These are phyloP conservation scores for Pilaira anomala DNA, from an alignment of 192 early-diverging fungal genomes.

Conservation along the genomic window DNA sequence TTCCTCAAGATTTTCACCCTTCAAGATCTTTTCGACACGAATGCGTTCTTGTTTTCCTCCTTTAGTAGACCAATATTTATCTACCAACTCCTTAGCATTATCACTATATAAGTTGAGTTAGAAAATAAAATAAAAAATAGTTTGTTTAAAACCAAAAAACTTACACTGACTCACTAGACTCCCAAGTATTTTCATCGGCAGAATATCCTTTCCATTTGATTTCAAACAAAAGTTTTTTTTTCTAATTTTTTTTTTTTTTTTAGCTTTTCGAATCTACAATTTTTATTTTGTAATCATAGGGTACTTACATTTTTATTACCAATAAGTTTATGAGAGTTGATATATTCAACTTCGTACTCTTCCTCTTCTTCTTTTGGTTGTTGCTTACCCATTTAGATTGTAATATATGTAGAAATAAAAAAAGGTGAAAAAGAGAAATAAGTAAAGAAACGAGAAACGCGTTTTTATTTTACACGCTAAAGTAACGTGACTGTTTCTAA, in stretches of 20 bases:
- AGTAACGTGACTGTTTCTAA: too few relatives aligned
- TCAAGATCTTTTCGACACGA: not conserved
- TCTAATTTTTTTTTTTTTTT: too few relatives aligned
- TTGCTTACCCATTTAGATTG: too few relatives aligned
- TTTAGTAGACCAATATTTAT: not conserved
- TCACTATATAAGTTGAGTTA: too few relatives aligned
- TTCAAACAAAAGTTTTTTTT: not conserved
- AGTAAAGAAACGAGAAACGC: too few relatives aligned
- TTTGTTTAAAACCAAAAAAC: too few relatives aligned
- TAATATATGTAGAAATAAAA: too few relatives aligned
- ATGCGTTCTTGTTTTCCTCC: not conserved
- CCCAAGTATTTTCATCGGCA: slow-evolving; percentile 10
- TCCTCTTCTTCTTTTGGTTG: not conserved
- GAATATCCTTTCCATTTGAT: slow-evolving; percentile 5
- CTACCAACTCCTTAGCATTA: not conserved
- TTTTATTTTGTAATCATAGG: too few relatives aligned
- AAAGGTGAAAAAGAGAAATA: too few relatives aligned
- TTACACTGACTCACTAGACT: not conserved
- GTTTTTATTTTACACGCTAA: too few relatives aligned
- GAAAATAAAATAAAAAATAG: not conserved
- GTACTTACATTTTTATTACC: not conserved
- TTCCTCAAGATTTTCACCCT: too few relatives aligned
- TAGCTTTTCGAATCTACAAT: too few relatives aligned
- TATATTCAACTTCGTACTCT: slow-evolving; percentile 7
- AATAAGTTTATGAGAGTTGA: not conserved